Base-by-base conservation (phyloP, 2,329 filamentous ascomycete genomes). In the Helicocarpus griseus region DNA sequence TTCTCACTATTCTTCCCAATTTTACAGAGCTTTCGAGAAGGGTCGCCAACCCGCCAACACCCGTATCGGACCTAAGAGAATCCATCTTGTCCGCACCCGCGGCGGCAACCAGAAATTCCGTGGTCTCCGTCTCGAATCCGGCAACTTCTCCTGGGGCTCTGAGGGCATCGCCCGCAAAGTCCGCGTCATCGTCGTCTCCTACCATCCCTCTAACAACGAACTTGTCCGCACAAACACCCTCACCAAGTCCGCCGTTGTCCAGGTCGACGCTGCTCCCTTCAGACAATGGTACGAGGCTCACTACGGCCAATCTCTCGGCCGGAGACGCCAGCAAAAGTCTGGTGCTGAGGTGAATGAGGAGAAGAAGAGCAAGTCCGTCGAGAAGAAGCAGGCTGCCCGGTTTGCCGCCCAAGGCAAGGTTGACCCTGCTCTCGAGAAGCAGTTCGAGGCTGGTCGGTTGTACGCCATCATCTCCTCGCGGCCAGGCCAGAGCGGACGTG, bases 171-270 rank as follows among this genome's bases (percentile, higher is more conserved):
- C 91, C 77, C 91, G 93, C 85, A 98, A 98, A 86, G 89, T 88
- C 77, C 93, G 94, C 81, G 87, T 98, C 75, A 96, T 98, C 75
- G 89, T 81, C 69, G 94, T 98, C 78, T 86, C 85, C 73, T 98
- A 89, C 87, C 94, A 98, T 79, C 94, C 93, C 59, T 96, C 91
- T 75, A 98, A 98, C 90, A 98, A 98, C 89, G 93, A 98, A 81
- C 84, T 98, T 67, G 90, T 98, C 81, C 93, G 93, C 73, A 98
- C 93, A 77, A 98, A 98, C 86, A 97, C 93, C 80, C 83, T 98
- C 74, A 98, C 93, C 82, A 94, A 90, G 80, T 89, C 89, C 72
- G 93, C 93, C 78, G 88, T 98, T 70, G 88, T 98, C 74, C 93
- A 98, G 82, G 80, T 98, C 77, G 93, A 98, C 77, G 93, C 94